phyloP scores from a whole-genome alignment of 352 stramenopile genomes.

The Globisporangium spiculum region DNA sequence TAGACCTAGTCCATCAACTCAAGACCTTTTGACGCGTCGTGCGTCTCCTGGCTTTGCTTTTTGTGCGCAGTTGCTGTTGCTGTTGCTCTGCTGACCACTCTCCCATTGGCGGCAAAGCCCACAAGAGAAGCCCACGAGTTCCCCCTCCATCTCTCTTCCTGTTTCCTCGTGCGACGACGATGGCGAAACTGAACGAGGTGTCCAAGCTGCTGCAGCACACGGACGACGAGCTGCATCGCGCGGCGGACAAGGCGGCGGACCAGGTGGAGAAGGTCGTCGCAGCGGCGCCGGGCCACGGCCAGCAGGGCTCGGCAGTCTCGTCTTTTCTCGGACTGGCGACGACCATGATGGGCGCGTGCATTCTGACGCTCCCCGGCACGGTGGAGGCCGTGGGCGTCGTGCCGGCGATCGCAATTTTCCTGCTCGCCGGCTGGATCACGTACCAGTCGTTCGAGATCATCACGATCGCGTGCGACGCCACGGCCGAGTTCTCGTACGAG shows the following conservation, averaged over 20 bases:
- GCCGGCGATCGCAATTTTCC: conserved; percentile 50
- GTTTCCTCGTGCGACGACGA: conserved; percentile 15
- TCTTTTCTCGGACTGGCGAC: conserved; percentile 76
- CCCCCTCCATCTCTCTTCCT: not conserved
- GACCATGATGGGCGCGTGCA: conserved; percentile 82
- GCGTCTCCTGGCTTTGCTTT: not conserved
- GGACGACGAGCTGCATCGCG: conserved; percentile 23
- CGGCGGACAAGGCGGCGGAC: conserved; percentile 9
- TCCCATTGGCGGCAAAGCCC: not conserved
- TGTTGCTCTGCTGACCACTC: not conserved
- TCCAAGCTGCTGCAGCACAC: conserved; percentile 33
- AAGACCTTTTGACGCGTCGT: not conserved
- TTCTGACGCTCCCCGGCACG: conserved; percentile 70
- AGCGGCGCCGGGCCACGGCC: conserved; percentile 24
- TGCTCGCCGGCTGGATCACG: conserved; percentile 51
- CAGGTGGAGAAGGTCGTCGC: conserved; percentile 8
- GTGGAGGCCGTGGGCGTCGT: conserved; percentile 57
- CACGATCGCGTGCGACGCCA: conserved; percentile 56
- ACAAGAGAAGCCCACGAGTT: not conserved
- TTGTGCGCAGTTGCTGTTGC: not conserved
- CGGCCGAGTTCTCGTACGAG: conserved; percentile 75
- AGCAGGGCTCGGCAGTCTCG: conserved; percentile 63
- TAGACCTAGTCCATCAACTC: not conserved
- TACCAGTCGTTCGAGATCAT: conserved; percentile 78
- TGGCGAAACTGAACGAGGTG: conserved; percentile 24